Evolutionary conservation across 306 rosid genomes (phyloP), one percentile per base, ranked within the genome.

Genomic region (Prunus mira): DNA sequence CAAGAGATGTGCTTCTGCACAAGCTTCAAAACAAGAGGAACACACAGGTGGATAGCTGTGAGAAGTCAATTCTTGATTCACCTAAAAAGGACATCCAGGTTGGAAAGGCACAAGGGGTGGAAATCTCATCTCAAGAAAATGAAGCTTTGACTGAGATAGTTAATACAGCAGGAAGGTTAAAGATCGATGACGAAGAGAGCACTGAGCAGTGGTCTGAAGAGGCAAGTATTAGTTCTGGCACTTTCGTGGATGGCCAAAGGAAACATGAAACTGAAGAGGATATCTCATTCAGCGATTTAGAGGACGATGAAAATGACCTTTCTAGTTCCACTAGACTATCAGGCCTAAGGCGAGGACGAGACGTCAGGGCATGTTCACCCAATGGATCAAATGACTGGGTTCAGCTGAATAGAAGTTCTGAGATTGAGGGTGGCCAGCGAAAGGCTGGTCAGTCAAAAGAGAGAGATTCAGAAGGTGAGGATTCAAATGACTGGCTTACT

Each of bases 221-320:
- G 81, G 84, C 80, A 46, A 82, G 83, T 65, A 68, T 69, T 34
- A 86, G 87, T 56, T 76, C 85, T n/a, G 81, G 80, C n/a, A 71
- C 82, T 69, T 82, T 80, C 9, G 65, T 78, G 69, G 76, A 74
- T 45, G 84, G 87, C 65, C 71, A 74, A 68, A 56, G 78, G 74
- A 85, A 85, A 76, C 71, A 73, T 72, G 89, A 82, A 60, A 79
- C 74, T 9, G 97, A 85, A 72, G 92, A 89, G 67, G 93, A 86
- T 22, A 82, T 89, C 46, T 85, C 97, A 38, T 92, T 92, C 87
- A 95, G 99, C 75, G 99, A 95, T 61, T 82, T 87, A 70, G 99
- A 95, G 58, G 93, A 87, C 3, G 82, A 83, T 45, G 87, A 76
- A 52, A 83, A 83, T 77, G 84, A 87, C 77, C 73, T 84, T 52